Evolutionary conservation across 73 alveolate genomes (phyloP).

Genomic region (Stentor roeselii): DNA sequence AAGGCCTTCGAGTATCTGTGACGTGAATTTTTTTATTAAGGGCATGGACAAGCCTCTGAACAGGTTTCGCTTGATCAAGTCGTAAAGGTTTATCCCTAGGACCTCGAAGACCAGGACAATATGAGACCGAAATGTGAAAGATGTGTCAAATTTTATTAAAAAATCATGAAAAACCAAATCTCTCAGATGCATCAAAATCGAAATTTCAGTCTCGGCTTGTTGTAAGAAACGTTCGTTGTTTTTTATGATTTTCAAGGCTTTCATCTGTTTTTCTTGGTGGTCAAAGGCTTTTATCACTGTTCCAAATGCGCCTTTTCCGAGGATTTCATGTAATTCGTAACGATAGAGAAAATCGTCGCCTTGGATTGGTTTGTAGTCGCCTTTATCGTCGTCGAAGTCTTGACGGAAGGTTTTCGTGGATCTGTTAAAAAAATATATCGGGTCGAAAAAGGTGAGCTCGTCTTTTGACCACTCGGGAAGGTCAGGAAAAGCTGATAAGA

Average conservation of each 20-base stretch:
- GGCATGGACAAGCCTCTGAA: conserved; percentile 61
- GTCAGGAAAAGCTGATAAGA: not conserved
- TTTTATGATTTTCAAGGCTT: not conserved
- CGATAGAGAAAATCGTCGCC: not conserved
- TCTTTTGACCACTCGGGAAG: not conserved
- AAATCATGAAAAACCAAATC: not conserved
- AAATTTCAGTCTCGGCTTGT: not conserved
- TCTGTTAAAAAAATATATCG: too few relatives aligned
- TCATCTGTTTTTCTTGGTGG: not conserved
- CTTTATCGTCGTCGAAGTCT: not conserved
- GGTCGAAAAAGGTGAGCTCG: not conserved
- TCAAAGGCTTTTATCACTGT: not conserved
- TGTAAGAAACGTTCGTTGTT: not conserved
- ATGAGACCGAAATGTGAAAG: not conserved
- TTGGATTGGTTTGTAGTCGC: not conserved
- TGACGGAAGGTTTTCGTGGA: not conserved
- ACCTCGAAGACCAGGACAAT: not conserved
- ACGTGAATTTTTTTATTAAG: conserved; percentile 59
- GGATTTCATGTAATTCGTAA: not conserved
- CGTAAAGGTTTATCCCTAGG: not conserved
- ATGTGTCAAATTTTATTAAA: too few relatives aligned
- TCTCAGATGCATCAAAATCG: not conserved
- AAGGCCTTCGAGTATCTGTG: conserved; percentile 56
- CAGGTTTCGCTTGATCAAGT: not conserved
- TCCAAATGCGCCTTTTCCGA: not conserved